A percentile compares a stretch with the other conserved stretches of the same genome.
Conservation (phyloP, 106 monocot species). For the Triglochin maritima region DNA sequence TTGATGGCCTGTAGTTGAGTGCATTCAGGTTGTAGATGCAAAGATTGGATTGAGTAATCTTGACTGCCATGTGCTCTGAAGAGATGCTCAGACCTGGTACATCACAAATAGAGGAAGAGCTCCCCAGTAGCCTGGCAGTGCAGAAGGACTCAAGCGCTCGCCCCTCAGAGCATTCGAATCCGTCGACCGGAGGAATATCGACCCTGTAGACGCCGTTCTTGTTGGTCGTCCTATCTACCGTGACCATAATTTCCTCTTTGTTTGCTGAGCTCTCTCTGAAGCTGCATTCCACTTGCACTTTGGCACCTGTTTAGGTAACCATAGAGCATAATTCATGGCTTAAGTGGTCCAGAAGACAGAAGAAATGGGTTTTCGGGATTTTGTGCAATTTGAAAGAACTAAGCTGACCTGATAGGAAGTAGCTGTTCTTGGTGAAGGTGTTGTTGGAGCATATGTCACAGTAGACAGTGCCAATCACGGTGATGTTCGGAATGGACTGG, state of each 20-base stretch:
- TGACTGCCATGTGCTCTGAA: conserved; percentile 44
- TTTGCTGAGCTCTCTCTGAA: conserved; percentile 33
- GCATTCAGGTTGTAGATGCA: conserved; percentile 81
- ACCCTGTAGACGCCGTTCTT: conserved; percentile 54
- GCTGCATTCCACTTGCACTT: conserved; percentile 58
- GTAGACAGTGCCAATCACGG: conserved; percentile 80
- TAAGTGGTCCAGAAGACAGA: background rate
- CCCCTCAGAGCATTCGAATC: conserved; percentile 56
- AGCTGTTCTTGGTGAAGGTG: conserved; percentile 88
- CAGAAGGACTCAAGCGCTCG: conserved; percentile 58
- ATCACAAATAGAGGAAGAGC: conserved; percentile 53
- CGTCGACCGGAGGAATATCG: conserved; percentile 69
- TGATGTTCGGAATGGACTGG: conserved; percentile 34
- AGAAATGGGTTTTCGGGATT: no score
- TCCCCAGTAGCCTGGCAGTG: conserved; percentile 35
- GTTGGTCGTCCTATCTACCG: conserved; percentile 49
- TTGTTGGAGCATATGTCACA: conserved; percentile 84
- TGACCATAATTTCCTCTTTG: conserved; percentile 44
- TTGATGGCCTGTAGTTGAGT: conserved; percentile 57
- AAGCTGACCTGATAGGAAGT: conserved; percentile 62
- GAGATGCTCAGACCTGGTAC: conserved; percentile 51
- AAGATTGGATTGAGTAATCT: conserved; percentile 13
- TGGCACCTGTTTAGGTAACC: conserved; percentile 45
- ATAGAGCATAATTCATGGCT: background rate
- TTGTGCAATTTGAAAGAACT: no score